Conservation (phyloP, 306 rosid species). For the barrel medic (Medicago truncatula) region MtrunA17r5.0-ANR NC_053044.1:23932501-23933000, state of each 20-base stretch:
- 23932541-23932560: not conserved
- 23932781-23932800: slow-evolving; percentile 30
- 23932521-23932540: no score
- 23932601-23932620: slow-evolving; percentile 40
- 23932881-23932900: slow-evolving; percentile 46
- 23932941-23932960: slow-evolving; percentile 52
- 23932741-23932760: slow-evolving; percentile 38
- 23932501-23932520: not conserved
- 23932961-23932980: not conserved
- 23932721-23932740: slow-evolving; percentile 29
- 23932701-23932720: slow-evolving; percentile 47
- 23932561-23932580: not conserved
- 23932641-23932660: slow-evolving; percentile 48
- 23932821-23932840: slow-evolving; percentile 18
- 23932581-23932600: not conserved
- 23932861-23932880: slow-evolving; percentile 27
- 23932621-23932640: slow-evolving; percentile 48
- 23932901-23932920: slow-evolving; percentile 47
- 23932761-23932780: slow-evolving; percentile 39
- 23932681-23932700: slow-evolving; percentile 40
- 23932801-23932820: slow-evolving; percentile 45
- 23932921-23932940: slow-evolving; percentile 44
- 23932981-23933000: slow-evolving; percentile 12
- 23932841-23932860: slow-evolving; percentile 18
- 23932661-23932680: slow-evolving; percentile 48